Conservation (phyloP, 257 asterid species). For the Avicennia marina region DNA sequence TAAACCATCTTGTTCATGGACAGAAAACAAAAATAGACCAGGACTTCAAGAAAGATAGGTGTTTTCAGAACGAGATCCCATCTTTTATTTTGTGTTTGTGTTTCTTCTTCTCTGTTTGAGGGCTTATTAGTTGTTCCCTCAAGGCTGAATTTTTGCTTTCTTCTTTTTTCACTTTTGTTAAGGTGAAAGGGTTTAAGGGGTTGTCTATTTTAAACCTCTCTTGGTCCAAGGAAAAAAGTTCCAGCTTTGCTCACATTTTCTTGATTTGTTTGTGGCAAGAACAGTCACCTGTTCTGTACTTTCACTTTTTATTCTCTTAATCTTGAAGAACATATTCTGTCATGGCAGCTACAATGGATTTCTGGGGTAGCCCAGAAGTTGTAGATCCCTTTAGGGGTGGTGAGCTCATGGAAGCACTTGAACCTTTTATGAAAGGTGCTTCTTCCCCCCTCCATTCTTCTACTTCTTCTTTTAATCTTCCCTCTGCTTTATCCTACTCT, state of each 20-base stretch:
- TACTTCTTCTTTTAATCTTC: conserved; percentile 29
- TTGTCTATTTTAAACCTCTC: conserved; percentile 66
- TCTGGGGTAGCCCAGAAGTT: conserved; percentile 46
- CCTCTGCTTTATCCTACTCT: conserved; percentile 12
- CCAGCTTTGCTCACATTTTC: too few species aligned
- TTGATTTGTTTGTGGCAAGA: too few species aligned
- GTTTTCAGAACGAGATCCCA: conserved; percentile 77
- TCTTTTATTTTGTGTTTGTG: conserved; percentile 10
- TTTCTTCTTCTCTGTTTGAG: conserved; percentile 24
- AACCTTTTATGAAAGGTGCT: conserved; percentile 89
- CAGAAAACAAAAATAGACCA: conserved; percentile 48
- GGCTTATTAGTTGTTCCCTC: conserved; percentile 68
- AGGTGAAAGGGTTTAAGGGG: conserved; percentile 37
- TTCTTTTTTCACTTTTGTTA: conserved; percentile 1
- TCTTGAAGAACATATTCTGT: conserved; percentile 58
- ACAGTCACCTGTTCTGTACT: too few species aligned
- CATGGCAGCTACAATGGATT: conserved; percentile 85
- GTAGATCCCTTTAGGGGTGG: conserved; percentile 59
- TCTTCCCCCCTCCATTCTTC: conserved; percentile 41
- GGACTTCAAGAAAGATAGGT: conserved; percentile 45
- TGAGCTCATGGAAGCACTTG: conserved; percentile 95
- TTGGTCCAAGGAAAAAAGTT: conserved; percentile 19
- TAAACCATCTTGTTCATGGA: background rate
- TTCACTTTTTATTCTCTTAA: conserved; percentile 34
- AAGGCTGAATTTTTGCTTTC: conserved; percentile 12